These are phyloP conservation scores for Ganoderma multipileum DNA, from an alignment of 1,284 basidiomycete genomes.

Conservation along the genomic window DNA sequence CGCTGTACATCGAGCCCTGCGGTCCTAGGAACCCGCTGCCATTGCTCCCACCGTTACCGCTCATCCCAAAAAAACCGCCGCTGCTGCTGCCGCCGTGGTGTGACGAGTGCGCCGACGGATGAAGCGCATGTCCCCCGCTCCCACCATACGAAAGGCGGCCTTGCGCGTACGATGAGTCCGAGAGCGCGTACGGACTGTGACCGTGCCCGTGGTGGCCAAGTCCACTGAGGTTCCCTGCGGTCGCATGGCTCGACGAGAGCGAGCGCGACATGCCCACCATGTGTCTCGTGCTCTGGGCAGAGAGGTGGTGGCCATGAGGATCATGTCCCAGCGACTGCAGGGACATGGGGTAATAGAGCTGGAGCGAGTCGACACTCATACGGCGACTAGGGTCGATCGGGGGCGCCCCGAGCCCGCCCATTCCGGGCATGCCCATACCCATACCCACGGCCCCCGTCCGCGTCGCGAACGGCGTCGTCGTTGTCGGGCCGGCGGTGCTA, in stretches of 20 bases:
- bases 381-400: slow-evolving; percentile 44
- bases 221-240: slow-evolving; percentile 33
- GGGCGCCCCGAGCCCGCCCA: slow-evolving; percentile 34
- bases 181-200: slow-evolving; percentile 34
- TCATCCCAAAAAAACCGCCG: slow-evolving; percentile 7
- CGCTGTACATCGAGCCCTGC: slow-evolving; percentile 31
- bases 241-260: slow-evolving; percentile 36
- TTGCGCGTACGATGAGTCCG: slow-evolving; percentile 30
- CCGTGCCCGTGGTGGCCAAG: slow-evolving; percentile 35
- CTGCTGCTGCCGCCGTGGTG: slow-evolving; percentile 19
- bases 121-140: slow-evolving; percentile 29
- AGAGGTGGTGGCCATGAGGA: slow-evolving; percentile 26
- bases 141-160: slow-evolving; percentile 34
- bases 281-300: slow-evolving; percentile 34
- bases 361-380: slow-evolving; percentile 60
- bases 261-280: slow-evolving; percentile 41
- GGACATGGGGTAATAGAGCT: slow-evolving; percentile 77
- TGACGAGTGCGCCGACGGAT: slow-evolving; percentile 32
- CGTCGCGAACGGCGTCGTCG: slow-evolving; percentile 67
- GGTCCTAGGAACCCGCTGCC: slow-evolving; percentile 33
- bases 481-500: slow-evolving; percentile 74
- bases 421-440: slow-evolving; percentile 43
- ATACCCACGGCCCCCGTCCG: slow-evolving; percentile 39
- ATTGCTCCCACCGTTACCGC: slow-evolving; percentile 35
- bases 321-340: slow-evolving; percentile 55